Base-by-base conservation (phyloP, 805 yeast species). In the Saccharomycopsis malanga region DNA sequence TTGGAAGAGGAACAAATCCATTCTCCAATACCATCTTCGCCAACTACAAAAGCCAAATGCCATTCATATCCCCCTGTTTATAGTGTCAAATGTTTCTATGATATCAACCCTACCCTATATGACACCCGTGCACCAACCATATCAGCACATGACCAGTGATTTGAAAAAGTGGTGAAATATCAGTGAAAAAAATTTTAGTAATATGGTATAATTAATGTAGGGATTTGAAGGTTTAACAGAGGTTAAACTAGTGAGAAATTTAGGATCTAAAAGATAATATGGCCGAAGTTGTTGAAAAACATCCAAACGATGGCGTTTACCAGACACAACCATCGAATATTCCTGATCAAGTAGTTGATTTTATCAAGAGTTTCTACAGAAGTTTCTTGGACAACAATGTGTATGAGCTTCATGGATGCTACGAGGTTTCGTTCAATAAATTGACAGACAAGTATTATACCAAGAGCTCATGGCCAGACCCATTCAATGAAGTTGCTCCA, bases 381-480 rank as follows among this genome's bases (percentile, higher is more conserved):
- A 61, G 67, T 10, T 68, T 63, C 49, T 53, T 70, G 44, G 73
- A 71, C 38, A 68, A 69, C 59, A 67, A 71, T 53, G 67, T 64
- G 23, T 63, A 65, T 53, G 73, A 69, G 48, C 58, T 72, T 39
- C 68, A 66, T 50, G 63, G 66, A 25, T 71, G 73, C 55, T 72
- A 72, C 56, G 74, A 71, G 52, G 60, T 62, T 43, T 61, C 66
- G 36, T 72, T 72, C 62, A 68, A 69, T 60, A 68, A 68, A 54
- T 58, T 72, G 44, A 70, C 72, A 32, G 76, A 72, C 45, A 64
- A 64, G 57, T 69, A 63, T 57, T 72, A 65, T 59, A 67, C 68
- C 52, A 60, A 58, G 44, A 42, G 65, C 9, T 54, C 72, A 22
- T 72, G 77, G 76, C 77, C 77, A 23, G 65, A 67, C 20, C 76